Base-by-base conservation (phyloP, 2,329 filamentous ascomycete species). In the Paraconiothyrium brasiliense region DNA sequence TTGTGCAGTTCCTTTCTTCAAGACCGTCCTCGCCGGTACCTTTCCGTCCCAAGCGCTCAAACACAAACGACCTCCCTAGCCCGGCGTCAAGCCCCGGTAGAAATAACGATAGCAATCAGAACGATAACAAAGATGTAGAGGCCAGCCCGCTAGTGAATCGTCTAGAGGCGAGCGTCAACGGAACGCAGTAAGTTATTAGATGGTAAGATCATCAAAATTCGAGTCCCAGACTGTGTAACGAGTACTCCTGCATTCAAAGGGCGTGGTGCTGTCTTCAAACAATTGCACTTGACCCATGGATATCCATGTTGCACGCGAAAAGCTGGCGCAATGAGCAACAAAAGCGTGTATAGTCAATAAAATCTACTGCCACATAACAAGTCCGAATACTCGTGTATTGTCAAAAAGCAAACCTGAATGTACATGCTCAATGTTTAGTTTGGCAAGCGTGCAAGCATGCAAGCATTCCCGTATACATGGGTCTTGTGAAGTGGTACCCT, bases 1-100 rank as follows among this genome's bases (percentile, higher is more conserved):
- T 43, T 72, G 3, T 32, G 9, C 41, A 94, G 91, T 94, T 94
- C 78, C 84, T 93, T 39, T 84, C 87, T 30, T 92, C 88, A 67
- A 84, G 89, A 63, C 89, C 90, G 2, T 85, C 86, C 37, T 93
- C 90, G 44, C 91, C 91, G 22, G 84, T 89, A 51, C 83, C 88
- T 9, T 86, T 89, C 80, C 85, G 85, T 62, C 85, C 85, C 9
- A 84, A 83, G 65, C 83, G 86, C 59, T 83, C 85, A 50, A 84
- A 86, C 64, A 83, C 83, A 22, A 65, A 73, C 47, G 72, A 75
- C 3, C 69, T 81, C 22, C 71, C 74, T 22, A 72, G 66, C 49
- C 69, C 72, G 2, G 67, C 69, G 34, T 60, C 64, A 35, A 75
- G 73, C 48, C 75, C 75, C 0, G 62, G 57, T 16, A 44, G 47